Evolutionary conservation across 352 stramenopile species (phyloP).

Genomic region (Phytophthora pseudosyringae): DNA sequence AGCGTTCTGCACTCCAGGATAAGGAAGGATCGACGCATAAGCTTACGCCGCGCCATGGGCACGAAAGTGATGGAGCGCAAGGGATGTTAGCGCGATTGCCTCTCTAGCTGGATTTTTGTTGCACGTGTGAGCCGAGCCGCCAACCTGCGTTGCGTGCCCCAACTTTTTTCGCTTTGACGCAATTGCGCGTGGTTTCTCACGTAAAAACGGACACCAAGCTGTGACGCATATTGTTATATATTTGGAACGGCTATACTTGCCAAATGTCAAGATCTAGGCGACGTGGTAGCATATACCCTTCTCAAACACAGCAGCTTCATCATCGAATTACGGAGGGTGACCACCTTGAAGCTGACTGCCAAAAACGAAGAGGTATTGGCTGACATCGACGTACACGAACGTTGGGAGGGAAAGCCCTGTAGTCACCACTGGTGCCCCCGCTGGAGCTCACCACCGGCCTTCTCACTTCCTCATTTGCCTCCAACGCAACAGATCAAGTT

Average conservation of each 20-base stretch:
- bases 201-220: not conserved
- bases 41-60: no score
- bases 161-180: not conserved
- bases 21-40: not conserved
- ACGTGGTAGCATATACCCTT: not conserved
- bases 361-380: not conserved
- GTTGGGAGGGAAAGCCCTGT: not conserved
- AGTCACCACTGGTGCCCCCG: not conserved
- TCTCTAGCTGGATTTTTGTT: not conserved
- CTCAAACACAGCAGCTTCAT: not conserved
- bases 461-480: conserved; percentile 5
- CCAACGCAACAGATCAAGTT: conserved; percentile 13
- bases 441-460: not conserved
- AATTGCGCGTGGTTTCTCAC: not conserved
- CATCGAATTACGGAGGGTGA: not conserved
- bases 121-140: not conserved
- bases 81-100: not conserved
- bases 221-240: not conserved
- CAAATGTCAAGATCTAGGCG: not conserved
- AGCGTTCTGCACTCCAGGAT: no score
- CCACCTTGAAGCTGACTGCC: not conserved
- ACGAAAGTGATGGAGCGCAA: not conserved
- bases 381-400: not conserved
- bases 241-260: not conserved
- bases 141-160: not conserved